Conservation (phyloP, 2,329 filamentous ascomycete genomes). For the Lachnellula cervina region DNA sequence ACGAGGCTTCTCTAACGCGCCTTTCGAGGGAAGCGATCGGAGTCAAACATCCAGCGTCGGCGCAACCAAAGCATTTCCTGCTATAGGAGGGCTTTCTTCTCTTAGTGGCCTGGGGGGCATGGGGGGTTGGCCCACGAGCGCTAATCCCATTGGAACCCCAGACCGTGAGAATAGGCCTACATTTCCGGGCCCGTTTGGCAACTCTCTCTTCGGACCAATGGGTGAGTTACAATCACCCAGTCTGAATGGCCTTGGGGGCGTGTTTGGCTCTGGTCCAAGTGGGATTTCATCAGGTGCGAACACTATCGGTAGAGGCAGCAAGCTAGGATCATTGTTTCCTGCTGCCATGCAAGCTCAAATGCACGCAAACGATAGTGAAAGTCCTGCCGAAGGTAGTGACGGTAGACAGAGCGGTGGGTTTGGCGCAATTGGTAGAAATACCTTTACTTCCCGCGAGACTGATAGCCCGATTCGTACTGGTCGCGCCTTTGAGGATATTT, state of each 20-base stretch:
- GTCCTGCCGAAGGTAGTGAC: constrained; percentile 53
- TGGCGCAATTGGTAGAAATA: constrained; percentile 61
- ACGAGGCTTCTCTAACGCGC: constrained; percentile 43
- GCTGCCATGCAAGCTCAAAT: constrained; percentile 87
- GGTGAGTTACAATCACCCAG: constrained; percentile 74
- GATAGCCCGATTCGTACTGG: constrained; percentile 54
- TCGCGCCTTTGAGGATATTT: constrained; percentile 51
- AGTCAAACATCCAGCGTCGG: constrained; percentile 90
- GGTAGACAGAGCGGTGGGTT: constrained; percentile 58
- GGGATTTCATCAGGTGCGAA: constrained; percentile 51
- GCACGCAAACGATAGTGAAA: constrained; percentile 65
- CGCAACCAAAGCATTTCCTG: constrained; percentile 64
- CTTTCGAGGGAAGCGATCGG: constrained; percentile 69
- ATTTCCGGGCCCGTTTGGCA: constrained; percentile 63
- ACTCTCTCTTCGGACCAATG: constrained; percentile 71
- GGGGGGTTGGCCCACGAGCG: constrained; percentile 45
- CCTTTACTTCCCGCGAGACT: constrained; percentile 52
- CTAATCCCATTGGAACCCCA: constrained; percentile 60
- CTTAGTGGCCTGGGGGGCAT: constrained; percentile 45
- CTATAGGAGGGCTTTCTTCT: constrained; percentile 54
- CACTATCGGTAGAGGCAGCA: constrained; percentile 71
- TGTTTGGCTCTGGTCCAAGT: constrained; percentile 62
- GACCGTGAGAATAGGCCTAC: constrained; percentile 55
- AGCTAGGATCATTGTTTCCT: constrained; percentile 83
- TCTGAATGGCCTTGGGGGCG: constrained; percentile 59